These are phyloP conservation scores for Plasmodium cynomolgi DNA, from an alignment of 169 alveolate species.

Conservation along the genomic window DNA sequence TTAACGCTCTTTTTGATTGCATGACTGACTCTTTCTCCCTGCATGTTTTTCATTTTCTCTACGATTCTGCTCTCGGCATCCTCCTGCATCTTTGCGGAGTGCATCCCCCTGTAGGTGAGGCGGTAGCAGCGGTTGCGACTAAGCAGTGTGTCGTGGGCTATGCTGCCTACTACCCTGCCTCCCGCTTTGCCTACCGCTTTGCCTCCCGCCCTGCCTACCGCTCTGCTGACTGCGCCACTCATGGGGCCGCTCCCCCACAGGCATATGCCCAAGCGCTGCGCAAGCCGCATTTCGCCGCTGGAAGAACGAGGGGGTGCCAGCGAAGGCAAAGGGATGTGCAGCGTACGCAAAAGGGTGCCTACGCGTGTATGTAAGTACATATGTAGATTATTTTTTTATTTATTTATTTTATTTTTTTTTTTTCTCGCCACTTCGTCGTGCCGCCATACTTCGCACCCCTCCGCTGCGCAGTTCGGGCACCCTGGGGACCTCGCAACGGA, in stretches of 20 bases:
- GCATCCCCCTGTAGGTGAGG: not conserved
- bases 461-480: not conserved
- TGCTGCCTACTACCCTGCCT: not conserved
- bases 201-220: not conserved
- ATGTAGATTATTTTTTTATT: no score
- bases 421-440: not conserved
- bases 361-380: not conserved
- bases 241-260: not conserved
- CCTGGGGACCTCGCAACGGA: not conserved
- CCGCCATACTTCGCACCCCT: not conserved
- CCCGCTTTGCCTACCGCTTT: no score
- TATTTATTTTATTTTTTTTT: no score
- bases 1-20: constrained; percentile 70
- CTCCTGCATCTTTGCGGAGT: not conserved
- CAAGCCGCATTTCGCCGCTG: not conserved
- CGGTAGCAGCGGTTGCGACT: not conserved
- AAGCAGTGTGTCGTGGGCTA: not conserved
- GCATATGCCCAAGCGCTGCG: not conserved
- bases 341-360: not conserved
- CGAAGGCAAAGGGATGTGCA: not conserved
- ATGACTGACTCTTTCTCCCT: constrained; percentile 26
- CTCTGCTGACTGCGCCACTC: not conserved
- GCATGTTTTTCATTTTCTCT: constrained; percentile 3
- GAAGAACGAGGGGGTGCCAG: not conserved
- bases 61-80: constrained; percentile 21